Conservation (phyloP, 306 rosid species). For the Lathyrus tuberosus region DNA sequence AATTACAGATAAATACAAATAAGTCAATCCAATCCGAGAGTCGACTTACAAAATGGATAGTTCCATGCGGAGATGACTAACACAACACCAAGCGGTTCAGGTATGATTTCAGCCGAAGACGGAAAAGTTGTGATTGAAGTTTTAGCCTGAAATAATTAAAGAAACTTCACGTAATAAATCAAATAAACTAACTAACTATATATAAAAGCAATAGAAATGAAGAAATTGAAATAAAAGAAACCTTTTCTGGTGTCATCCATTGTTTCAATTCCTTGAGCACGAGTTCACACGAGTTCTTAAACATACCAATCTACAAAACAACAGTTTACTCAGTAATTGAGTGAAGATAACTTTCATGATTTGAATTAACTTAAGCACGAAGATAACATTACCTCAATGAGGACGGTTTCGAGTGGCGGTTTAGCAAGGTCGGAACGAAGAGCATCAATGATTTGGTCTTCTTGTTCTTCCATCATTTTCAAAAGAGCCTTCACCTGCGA, state of each 20-base stretch:
- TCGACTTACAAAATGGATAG: conserved; percentile 77
- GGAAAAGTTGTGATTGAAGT: conserved; percentile 77
- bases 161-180: conserved; percentile 8
- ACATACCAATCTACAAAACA: conserved; percentile 65
- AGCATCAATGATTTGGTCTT: conserved; percentile 43
- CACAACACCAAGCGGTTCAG: conserved; percentile 82
- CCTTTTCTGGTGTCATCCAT: conserved; percentile 92
- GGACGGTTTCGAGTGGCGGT: conserved; percentile 61
- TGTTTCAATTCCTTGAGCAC: conserved; percentile 61
- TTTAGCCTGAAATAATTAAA: conserved; percentile 59
- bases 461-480: conserved; percentile 35
- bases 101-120: conserved; percentile 87
- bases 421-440: conserved; percentile 44
- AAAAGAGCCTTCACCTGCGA: conserved; percentile 40
- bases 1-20: too few species aligned
- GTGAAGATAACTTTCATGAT: too few species aligned
- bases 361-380: not conserved
- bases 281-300: conserved; percentile 60
- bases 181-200: not conserved
- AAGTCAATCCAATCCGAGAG: not conserved
- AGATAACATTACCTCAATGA: conserved; percentile 53
- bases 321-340: too few species aligned
- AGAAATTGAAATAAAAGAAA: conserved; percentile 5
- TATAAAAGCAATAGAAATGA: too few species aligned
- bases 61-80: conserved; percentile 89